Conservation (phyloP, 73 alveolate genomes). For the Symbiodinium pilosum region DNA sequence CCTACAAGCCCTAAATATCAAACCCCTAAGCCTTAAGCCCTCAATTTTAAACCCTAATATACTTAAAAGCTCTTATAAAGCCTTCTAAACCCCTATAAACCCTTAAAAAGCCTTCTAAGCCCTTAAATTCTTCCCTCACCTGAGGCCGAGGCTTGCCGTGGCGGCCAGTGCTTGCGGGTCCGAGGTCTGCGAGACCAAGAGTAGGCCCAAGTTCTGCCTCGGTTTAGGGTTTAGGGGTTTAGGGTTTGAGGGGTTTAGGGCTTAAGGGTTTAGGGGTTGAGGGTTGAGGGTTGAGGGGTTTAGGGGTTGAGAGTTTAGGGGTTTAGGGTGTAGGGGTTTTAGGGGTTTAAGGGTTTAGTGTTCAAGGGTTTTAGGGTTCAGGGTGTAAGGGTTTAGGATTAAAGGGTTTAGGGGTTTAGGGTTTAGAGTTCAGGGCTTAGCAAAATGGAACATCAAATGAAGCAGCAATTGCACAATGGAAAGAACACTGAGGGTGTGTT, state of each 20-base stretch:
- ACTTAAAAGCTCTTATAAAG: too few relatives aligned
- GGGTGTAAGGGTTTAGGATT: too few relatives aligned
- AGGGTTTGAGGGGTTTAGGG: neutral
- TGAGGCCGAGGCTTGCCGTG: slow-evolving; percentile 21
- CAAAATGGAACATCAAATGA: too few relatives aligned
- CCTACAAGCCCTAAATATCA: neutral
- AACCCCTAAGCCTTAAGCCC: neutral
- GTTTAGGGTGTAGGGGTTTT: neutral
- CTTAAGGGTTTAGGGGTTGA: neutral
- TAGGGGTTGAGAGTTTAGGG: too few relatives aligned
- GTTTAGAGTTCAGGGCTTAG: too few relatives aligned
- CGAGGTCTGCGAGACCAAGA: slow-evolving; percentile 17
- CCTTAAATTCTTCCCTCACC: neutral
- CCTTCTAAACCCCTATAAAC: too few relatives aligned
- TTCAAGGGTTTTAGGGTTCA: neutral
- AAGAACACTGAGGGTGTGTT: too few relatives aligned
- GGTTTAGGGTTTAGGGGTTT: neutral
- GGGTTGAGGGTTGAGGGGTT: neutral
- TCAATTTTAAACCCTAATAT: neutral
- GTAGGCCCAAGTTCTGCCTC: slow-evolving; percentile 8
- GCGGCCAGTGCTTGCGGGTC: neutral
- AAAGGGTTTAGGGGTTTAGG: too few relatives aligned
- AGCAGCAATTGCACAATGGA: too few relatives aligned
- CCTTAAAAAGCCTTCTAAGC: too few relatives aligned
- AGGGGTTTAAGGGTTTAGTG: neutral